These are phyloP conservation scores for Antarctomyces pellizariae DNA, from an alignment of 495 filamentous ascomycete species.

Conservation along the genomic window DNA sequence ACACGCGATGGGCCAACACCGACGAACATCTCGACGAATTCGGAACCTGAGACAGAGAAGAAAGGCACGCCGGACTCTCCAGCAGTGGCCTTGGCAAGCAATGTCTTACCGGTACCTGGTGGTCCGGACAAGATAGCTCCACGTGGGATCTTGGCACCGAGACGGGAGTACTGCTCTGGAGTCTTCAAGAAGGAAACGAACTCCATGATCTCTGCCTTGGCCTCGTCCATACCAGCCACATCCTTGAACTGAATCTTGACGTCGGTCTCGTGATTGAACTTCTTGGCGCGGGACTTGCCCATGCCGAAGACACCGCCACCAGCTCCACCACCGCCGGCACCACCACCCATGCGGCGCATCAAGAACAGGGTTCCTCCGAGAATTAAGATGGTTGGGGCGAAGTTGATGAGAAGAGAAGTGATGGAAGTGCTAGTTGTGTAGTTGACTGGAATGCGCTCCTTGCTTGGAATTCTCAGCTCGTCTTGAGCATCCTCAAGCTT, in stretches of 20 bases:
- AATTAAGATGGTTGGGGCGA: constrained; percentile 72
- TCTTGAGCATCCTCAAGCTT: constrained; percentile 68
- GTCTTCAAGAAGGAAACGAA: constrained; percentile 91
- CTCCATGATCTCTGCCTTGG: constrained; percentile 96
- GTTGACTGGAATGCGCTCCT: constrained; percentile 73
- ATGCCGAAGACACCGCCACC: constrained; percentile 78
- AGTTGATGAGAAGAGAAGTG: constrained; percentile 39
- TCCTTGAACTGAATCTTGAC: constrained; percentile 93
- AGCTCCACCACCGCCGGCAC: constrained; percentile 35
- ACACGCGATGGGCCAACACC: constrained; percentile 92
- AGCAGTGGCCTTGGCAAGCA: constrained; percentile 90
- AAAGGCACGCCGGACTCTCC: constrained; percentile 96
- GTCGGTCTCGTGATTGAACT: constrained; percentile 89
- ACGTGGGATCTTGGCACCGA: constrained; percentile 92
- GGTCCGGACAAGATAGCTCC: constrained; percentile 91
- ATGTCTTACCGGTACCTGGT: constrained; percentile 92
- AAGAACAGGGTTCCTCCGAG: constrained; percentile 55
- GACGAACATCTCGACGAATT: constrained; percentile 99
- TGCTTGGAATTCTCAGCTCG: constrained; percentile 59
- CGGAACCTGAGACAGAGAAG: constrained; percentile 93
- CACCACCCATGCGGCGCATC: constrained; percentile 33
- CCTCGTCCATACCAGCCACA: constrained; percentile 96
- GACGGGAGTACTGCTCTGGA: constrained; percentile 68
- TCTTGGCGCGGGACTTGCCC: constrained; percentile 81
- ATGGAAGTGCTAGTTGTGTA: constrained; percentile 57